These are phyloP conservation scores for Suhomyces pyralidae DNA, from an alignment of 805 yeast species.

Conservation along the genomic window DNA sequence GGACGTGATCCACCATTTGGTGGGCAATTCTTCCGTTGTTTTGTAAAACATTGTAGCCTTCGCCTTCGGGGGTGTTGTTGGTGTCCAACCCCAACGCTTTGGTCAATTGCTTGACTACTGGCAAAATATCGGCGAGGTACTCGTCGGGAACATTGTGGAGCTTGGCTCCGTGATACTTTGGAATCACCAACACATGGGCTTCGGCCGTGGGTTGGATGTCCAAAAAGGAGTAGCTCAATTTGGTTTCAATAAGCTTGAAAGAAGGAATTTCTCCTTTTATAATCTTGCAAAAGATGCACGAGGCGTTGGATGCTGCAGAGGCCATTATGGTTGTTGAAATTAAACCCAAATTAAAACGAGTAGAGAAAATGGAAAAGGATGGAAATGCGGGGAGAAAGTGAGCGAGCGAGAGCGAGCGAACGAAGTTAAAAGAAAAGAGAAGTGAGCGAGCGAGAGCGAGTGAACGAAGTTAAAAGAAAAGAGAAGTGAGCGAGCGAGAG, in stretches of 20 bases:
- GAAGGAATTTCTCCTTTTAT: constrained; percentile 96
- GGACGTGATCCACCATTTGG: constrained; percentile 94
- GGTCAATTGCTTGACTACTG: constrained; percentile 84
- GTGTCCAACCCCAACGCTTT: constrained; percentile 62
- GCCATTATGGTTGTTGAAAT: too few species aligned
- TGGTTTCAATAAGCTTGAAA: constrained; percentile 85
- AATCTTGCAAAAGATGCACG: constrained; percentile 91
- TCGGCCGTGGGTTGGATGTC: constrained; percentile 91
- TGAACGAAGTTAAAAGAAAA: too few species aligned
- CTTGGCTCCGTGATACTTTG: constrained; percentile 91
- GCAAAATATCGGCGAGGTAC: constrained; percentile 77
- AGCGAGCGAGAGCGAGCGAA: too few species aligned
- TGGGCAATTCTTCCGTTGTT: constrained; percentile 96
- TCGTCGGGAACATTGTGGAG: constrained; percentile 93
- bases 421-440: too few species aligned
- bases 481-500: too few species aligned
- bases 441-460: too few species aligned
- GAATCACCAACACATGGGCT: constrained; percentile 88
- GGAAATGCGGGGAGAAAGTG: too few species aligned
- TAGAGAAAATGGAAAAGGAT: too few species aligned
- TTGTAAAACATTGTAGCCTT: constrained; percentile 84
- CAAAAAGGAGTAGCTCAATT: constrained; percentile 74
- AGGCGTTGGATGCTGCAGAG: constrained; percentile 42
- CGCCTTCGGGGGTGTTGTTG: constrained; percentile 60
- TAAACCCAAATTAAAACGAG: too few species aligned